These are phyloP conservation scores for Phaeotremella skinneri DNA, from an alignment of 768 basidiomycete genomes.

Conservation along the genomic window DNA sequence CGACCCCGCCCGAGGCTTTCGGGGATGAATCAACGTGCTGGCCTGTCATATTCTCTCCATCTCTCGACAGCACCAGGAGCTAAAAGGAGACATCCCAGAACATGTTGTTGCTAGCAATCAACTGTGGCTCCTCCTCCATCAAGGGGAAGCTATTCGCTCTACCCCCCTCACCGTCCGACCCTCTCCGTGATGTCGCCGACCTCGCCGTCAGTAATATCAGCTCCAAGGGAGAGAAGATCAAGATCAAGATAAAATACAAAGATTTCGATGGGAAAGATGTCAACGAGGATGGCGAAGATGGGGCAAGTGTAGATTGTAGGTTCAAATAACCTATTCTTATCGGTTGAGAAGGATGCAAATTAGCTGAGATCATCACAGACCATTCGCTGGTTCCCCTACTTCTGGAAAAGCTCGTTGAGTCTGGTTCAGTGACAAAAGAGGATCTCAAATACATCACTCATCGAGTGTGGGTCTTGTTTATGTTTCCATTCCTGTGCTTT, in stretches of 20 bases:
- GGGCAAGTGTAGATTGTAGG: slow-evolving; percentile 46
- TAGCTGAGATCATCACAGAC: slow-evolving; percentile 26
- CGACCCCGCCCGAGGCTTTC: neutral
- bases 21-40: neutral
- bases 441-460: slow-evolving; percentile 52
- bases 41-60: slow-evolving; percentile 3
- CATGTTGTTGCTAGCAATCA: slow-evolving; percentile 59
- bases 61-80: slow-evolving; percentile 5
- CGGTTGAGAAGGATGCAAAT: neutral
- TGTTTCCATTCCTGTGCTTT: neutral
- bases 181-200: slow-evolving; percentile 31
- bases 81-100: slow-evolving; percentile 1
- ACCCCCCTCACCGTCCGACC: slow-evolving; percentile 20
- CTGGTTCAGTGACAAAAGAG: slow-evolving; percentile 37
- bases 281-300: slow-evolving; percentile 41
- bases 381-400: slow-evolving; percentile 42
- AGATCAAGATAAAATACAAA: slow-evolving; percentile 51
- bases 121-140: slow-evolving; percentile 81
- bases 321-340: neutral
- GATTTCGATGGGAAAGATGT: slow-evolving; percentile 24
- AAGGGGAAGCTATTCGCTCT: slow-evolving; percentile 69
- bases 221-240: slow-evolving; percentile 52
- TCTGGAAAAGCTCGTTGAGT: slow-evolving; percentile 33
- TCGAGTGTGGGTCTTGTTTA: slow-evolving; percentile 42
- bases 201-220: slow-evolving; percentile 42